phyloP scores from a whole-genome alignment of 768 basidiomycete species.

The Paxillus involutus region DNA sequence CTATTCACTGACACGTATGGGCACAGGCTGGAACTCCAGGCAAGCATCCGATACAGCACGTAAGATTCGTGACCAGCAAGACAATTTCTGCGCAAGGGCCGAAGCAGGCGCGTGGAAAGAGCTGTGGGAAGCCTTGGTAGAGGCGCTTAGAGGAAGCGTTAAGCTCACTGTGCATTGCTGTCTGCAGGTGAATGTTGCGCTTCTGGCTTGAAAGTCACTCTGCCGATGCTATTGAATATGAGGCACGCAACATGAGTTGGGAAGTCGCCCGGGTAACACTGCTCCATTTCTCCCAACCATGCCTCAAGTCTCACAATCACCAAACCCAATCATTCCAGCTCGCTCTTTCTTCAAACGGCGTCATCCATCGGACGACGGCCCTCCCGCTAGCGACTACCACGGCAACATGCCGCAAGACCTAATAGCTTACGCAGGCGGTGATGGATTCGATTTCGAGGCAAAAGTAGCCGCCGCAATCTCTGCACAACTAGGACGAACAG shows the following conservation, averaged over 20 bases:
- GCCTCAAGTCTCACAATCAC: background rate
- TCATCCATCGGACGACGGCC: constrained; percentile 33
- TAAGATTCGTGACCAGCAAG: constrained; percentile 66
- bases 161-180: constrained; percentile 49
- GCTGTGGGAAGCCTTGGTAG: constrained; percentile 74
- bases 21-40: constrained; percentile 74
- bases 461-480: constrained; percentile 41
- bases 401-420: too few relatives aligned
- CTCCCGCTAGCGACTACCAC: constrained; percentile 38
- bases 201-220: constrained; percentile 67
- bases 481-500: constrained; percentile 16
- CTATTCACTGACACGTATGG: constrained; percentile 66
- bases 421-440: constrained; percentile 39
- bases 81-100: constrained; percentile 66
- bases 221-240: constrained; percentile 47
- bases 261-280: constrained; percentile 40
- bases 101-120: constrained; percentile 43
- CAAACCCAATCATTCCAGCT: too few relatives aligned
- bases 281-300: background rate
- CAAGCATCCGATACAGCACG: constrained; percentile 77
- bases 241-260: constrained; percentile 35
- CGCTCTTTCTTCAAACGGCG: too few relatives aligned
- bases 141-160: constrained; percentile 75
- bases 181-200: constrained; percentile 53
- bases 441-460: constrained; percentile 35